These are phyloP conservation scores for Sporothrix humicola DNA, from an alignment of 2,329 filamentous ascomycete species.

Conservation along the genomic window DNA sequence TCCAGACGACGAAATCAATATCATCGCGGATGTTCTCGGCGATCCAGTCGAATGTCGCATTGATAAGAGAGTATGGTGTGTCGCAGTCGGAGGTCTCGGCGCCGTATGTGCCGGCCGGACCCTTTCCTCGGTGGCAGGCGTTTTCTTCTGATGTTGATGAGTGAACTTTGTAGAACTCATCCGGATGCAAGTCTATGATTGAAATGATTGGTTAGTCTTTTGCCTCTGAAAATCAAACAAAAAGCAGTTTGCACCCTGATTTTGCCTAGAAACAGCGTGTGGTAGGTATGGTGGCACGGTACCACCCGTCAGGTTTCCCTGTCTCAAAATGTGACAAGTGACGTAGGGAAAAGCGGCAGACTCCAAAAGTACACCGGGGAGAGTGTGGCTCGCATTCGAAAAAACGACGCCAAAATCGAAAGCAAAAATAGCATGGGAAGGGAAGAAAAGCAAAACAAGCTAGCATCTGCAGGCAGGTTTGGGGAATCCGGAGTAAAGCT, in stretches of 20 bases:
- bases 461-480: neutral
- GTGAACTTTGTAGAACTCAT: conserved; percentile 82
- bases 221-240: neutral
- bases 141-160: conserved; percentile 70
- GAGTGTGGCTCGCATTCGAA: neutral
- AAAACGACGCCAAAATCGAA: no score
- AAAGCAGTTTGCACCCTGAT: neutral
- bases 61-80: conserved; percentile 76
- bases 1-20: conserved; percentile 92
- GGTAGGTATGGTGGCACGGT: neutral
- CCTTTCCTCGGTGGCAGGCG: conserved; percentile 80
- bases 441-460: neutral
- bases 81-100: conserved; percentile 90
- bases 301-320: conserved; percentile 1
- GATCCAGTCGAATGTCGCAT: conserved; percentile 92
- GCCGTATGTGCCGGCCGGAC: conserved; percentile 80
- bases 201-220: conserved; percentile 1
- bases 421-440: neutral
- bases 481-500: conserved; percentile 39
- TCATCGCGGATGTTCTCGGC: conserved; percentile 74
- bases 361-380: neutral
- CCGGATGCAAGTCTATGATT: conserved; percentile 82
- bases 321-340: conserved; percentile 4
- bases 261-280: neutral
- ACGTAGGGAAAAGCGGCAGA: neutral